A percentile compares a stretch with the other conserved stretches of the same genome.
Conservation (phyloP, 768 basidiomycete genomes). For the Pseudohyphozyma bogoriensis region DNA sequence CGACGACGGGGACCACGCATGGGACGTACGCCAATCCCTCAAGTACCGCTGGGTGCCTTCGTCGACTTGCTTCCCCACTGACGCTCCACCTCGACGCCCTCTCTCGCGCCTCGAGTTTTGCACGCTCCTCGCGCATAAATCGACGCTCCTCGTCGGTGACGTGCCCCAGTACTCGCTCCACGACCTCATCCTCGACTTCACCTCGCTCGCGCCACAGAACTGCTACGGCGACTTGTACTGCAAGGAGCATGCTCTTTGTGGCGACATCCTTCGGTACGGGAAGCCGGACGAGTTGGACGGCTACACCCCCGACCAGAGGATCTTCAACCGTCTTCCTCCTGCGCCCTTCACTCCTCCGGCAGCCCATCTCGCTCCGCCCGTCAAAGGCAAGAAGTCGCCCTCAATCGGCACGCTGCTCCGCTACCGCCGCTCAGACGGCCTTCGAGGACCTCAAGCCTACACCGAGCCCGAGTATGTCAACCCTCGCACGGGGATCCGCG, state of each 20-base stretch:
- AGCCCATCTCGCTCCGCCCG: not conserved
- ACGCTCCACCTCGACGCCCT: not conserved
- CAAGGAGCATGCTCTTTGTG: conserved; percentile 33
- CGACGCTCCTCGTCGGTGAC: conserved; percentile 31
- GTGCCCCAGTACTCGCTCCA: conserved; percentile 31
- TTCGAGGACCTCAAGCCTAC: conserved; percentile 12
- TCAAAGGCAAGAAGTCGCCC: not conserved
- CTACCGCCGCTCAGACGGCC: conserved; percentile 31
- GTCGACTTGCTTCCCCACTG: not conserved
- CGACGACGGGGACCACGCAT: conserved; percentile 1
- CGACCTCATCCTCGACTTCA: conserved; percentile 33
- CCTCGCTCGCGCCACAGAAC: conserved; percentile 20
- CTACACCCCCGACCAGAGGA: conserved; percentile 12
- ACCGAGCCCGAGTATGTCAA: conserved; percentile 21
- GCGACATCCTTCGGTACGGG: conserved; percentile 4
- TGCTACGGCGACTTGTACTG: conserved; percentile 36
- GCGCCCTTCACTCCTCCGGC: conserved; percentile 1
- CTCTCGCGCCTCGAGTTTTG: conserved; percentile 20
- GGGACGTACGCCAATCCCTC: conserved; percentile 30
- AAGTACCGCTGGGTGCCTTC: conserved; percentile 31
- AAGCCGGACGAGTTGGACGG: conserved; percentile 9
- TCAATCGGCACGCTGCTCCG: conserved; percentile 29
- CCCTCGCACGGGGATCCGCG: conserved; percentile 22
- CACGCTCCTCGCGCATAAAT: conserved; percentile 29
- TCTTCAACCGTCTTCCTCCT: conserved; percentile 17